These are phyloP conservation scores for Drechslerella coelobrocha DNA, from an alignment of 2,329 filamentous ascomycete species.

Conservation along the genomic window DNA sequence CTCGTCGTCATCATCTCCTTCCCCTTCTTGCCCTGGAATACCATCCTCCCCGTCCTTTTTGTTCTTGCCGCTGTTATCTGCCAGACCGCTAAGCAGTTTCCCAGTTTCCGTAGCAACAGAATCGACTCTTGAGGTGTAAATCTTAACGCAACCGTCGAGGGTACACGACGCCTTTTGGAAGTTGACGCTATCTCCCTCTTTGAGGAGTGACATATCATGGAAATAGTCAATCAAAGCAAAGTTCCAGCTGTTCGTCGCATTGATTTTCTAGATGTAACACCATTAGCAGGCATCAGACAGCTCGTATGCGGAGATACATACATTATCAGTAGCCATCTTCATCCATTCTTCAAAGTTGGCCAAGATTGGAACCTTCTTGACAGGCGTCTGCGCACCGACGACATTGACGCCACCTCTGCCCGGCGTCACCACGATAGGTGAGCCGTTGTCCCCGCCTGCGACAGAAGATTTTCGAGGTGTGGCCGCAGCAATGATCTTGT, in stretches of 20 bases:
- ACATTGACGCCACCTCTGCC: conserved; percentile 67
- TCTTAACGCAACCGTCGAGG: conserved; percentile 96
- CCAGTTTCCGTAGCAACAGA: conserved; percentile 97
- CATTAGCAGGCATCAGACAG: not conserved
- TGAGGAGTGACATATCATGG: conserved; percentile 96
- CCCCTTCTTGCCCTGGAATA: conserved; percentile 66
- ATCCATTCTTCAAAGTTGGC: conserved; percentile 99
- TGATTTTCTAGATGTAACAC: conserved; percentile 71
- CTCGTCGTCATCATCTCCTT: conserved; percentile 68
- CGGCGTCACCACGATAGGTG: conserved; percentile 56
- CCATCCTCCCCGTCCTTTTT: conserved; percentile 73
- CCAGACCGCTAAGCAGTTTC: conserved; percentile 89
- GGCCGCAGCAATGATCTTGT: conserved; percentile 83
- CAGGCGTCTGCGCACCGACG: conserved; percentile 82
- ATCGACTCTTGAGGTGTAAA: conserved; percentile 97
- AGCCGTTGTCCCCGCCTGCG: conserved; percentile 65
- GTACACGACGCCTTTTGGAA: conserved; percentile 99
- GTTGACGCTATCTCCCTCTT: conserved; percentile 95
- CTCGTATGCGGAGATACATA: conserved; percentile 23
- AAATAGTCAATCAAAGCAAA: conserved; percentile 99
- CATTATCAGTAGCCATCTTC: conserved; percentile 99
- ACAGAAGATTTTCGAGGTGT: conserved; percentile 65
- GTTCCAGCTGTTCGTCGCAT: conserved; percentile 97
- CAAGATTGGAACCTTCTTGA: conserved; percentile 93
- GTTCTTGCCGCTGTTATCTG: conserved; percentile 75